phyloP scores from a whole-genome alignment of 169 alveolate species.

The Eimeria tenella region DNA sequence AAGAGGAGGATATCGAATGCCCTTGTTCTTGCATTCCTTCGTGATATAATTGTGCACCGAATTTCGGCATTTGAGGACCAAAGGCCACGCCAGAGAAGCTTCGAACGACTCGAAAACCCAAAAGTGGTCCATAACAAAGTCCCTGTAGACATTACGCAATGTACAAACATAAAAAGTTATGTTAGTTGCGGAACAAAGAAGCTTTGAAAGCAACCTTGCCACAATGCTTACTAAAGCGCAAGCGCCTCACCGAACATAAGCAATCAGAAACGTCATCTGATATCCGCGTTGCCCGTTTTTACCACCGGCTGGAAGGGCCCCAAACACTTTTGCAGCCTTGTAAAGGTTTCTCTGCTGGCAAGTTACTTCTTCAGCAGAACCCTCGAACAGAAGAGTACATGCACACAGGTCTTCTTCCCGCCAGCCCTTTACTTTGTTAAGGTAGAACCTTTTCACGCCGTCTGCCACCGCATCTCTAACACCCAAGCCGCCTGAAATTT shows the following conservation, averaged over 20 bases:
- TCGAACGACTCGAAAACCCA: constrained; percentile 83
- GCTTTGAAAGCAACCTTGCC: neutral
- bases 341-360: constrained; percentile 82
- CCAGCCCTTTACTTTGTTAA: constrained; percentile 85
- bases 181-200: neutral
- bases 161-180: neutral
- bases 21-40: constrained; percentile 83
- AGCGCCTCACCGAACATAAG: constrained; percentile 47
- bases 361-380: constrained; percentile 83
- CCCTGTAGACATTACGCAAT: constrained; percentile 1
- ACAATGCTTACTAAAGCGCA: neutral
- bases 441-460: constrained; percentile 85
- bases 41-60: constrained; percentile 81
- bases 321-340: constrained; percentile 61
- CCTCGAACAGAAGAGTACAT: constrained; percentile 89
- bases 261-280: constrained; percentile 50
- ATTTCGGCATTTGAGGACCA: constrained; percentile 81
- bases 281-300: constrained; percentile 68
- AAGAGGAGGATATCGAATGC: constrained; percentile 84
- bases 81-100: constrained; percentile 89
- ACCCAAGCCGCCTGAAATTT: constrained; percentile 76
- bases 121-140: constrained; percentile 74
- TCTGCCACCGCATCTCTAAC: constrained; percentile 83
- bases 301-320: constrained; percentile 69
- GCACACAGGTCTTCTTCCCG: constrained; percentile 88